Evolutionary conservation across 2,329 filamentous ascomycete species (phyloP).

Genomic region (Dryadomyces quercivorus): DNA sequence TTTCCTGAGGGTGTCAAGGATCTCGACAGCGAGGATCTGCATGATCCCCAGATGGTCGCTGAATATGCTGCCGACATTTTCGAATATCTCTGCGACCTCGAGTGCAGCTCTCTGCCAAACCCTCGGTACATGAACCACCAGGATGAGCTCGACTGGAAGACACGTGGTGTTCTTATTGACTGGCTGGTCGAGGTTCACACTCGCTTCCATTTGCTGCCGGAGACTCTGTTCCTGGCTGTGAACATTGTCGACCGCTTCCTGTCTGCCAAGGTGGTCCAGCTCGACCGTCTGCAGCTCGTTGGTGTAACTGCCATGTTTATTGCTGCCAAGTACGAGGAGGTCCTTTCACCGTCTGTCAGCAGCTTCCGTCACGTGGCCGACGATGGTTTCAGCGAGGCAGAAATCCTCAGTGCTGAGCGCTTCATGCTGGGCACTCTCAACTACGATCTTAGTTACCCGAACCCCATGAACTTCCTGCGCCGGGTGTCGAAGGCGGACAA

Average conservation of each 20-base stretch:
- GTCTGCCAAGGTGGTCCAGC: constrained; percentile 86
- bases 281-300: constrained; percentile 91
- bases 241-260: constrained; percentile 98
- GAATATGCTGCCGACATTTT: constrained; percentile 98
- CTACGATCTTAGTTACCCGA: constrained; percentile 96
- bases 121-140: constrained; percentile 92
- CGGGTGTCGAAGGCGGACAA: constrained; percentile 98
- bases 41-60: constrained; percentile 94
- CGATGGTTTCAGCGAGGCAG: constrained; percentile 86
- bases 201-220: constrained; percentile 86
- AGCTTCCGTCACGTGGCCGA: constrained; percentile 97
- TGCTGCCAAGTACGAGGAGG: constrained; percentile 97
- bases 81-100: constrained; percentile 82
- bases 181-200: constrained; percentile 99
- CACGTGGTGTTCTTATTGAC: constrained; percentile 90
- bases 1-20: constrained; percentile 39
- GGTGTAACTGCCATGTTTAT: constrained; percentile 99
- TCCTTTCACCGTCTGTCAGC: constrained; percentile 88
- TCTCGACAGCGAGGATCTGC: constrained; percentile 75
- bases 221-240: constrained; percentile 91
- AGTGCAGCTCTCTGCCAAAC: constrained; percentile 69
- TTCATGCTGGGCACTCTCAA: constrained; percentile 84
- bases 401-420: constrained; percentile 94
- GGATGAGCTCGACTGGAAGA: constrained; percentile 95
- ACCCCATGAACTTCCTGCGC: constrained; percentile 99